Percentiles rank a stretch among this genome's conserved stretches.
These are phyloP conservation scores for Monosporozyma aerobia DNA, from an alignment of 805 yeast genomes.

Conservation along the genomic window DNA sequence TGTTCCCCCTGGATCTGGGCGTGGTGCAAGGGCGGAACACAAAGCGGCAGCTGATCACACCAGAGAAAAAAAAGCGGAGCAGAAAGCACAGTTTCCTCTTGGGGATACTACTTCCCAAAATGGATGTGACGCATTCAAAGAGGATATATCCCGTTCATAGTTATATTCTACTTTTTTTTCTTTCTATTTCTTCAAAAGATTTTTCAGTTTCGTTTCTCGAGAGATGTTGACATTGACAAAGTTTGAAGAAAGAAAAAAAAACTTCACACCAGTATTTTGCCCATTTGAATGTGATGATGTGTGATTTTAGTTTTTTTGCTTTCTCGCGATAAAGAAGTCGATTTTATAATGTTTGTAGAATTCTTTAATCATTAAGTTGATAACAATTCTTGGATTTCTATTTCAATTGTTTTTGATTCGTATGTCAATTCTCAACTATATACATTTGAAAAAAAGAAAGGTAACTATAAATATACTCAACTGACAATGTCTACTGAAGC, in stretches of 20 bases:
- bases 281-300: too few relatives aligned
- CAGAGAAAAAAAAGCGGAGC: too few relatives aligned
- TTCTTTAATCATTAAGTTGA: too few relatives aligned
- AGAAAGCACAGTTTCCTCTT: background rate
- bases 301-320: too few relatives aligned
- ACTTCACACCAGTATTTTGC: background rate
- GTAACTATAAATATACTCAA: background rate
- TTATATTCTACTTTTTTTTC: background rate
- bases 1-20: background rate
- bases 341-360: too few relatives aligned
- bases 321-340: too few relatives aligned
- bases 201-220: background rate
- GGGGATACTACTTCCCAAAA: background rate
- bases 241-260: too few relatives aligned
- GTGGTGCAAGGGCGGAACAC: background rate
- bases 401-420: background rate
- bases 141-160: background rate
- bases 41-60: too few relatives aligned
- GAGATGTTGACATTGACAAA: background rate
- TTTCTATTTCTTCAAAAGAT: background rate
- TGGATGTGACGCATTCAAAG: background rate
- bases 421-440: background rate
- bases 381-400: background rate
- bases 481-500: slow-evolving; percentile 1
- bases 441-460: background rate